Conservation (phyloP, 1,284 basidiomycete genomes). For the Clitocybe nebularis region DNA sequence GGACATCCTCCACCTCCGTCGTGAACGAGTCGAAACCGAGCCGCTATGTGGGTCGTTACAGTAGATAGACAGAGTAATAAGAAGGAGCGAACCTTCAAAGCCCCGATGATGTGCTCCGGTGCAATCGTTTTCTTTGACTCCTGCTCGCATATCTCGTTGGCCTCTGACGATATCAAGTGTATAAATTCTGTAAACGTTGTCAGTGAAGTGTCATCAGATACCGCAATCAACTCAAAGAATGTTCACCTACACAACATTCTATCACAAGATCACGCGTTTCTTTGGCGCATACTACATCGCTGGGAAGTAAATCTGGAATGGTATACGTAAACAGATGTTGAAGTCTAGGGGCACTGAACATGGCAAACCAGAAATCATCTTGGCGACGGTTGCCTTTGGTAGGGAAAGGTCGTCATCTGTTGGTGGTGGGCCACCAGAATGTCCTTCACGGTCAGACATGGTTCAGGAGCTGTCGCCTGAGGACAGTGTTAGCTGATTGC, state of each 20-base stretch:
- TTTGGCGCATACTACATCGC: constrained; percentile 89
- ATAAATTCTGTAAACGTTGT: constrained; percentile 78
- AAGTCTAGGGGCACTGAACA: constrained; percentile 8
- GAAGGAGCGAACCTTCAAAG: constrained; percentile 70
- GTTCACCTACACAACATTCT: constrained; percentile 96
- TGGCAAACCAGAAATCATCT: constrained; percentile 86
- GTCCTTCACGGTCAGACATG: constrained; percentile 87
- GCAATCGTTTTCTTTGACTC: constrained; percentile 99
- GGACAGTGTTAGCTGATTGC: neutral
- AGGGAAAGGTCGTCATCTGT: constrained; percentile 90
- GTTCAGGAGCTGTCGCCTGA: constrained; percentile 10
- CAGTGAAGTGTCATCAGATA: constrained; percentile 13
- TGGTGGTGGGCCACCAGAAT: constrained; percentile 54
- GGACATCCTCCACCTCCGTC: constrained; percentile 85
- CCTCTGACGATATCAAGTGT: constrained; percentile 94
- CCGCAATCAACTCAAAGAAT: constrained; percentile 14
- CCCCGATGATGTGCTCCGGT: constrained; percentile 93
- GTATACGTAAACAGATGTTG: constrained; percentile 5
- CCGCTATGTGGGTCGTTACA: constrained; percentile 40
- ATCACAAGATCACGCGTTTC: constrained; percentile 96
- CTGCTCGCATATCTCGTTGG: constrained; percentile 97
- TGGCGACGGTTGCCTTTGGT: constrained; percentile 96
- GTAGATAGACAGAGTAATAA: constrained; percentile 7
- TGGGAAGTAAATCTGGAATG: constrained; percentile 78
- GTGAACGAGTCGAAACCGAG: constrained; percentile 90